phyloP scores from a whole-genome alignment of 1,284 basidiomycete species.

The Apiotrichum siamense region DNA sequence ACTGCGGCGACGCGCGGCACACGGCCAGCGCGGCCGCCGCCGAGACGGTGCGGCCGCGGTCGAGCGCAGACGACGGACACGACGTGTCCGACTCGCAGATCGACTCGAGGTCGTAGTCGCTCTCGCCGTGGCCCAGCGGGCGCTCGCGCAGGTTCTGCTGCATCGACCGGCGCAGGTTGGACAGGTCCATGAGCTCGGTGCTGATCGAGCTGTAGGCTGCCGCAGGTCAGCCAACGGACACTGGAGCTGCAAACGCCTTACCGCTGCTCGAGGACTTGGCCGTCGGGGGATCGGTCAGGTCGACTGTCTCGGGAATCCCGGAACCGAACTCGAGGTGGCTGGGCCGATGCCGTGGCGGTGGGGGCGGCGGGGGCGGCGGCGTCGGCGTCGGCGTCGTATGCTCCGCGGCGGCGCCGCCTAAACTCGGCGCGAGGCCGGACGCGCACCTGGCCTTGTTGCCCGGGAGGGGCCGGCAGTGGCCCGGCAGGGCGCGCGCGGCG shows the following conservation, averaged over 20 bases:
- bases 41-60: conserved; percentile 12
- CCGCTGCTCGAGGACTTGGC: conserved; percentile 5
- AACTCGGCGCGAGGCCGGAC: too few relatives aligned
- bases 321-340: not conserved
- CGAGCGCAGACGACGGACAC: not conserved
- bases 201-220: conserved; percentile 19
- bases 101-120: conserved; percentile 17
- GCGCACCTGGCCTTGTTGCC: too few relatives aligned
- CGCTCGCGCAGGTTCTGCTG: conserved; percentile 33
- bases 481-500: too few relatives aligned
- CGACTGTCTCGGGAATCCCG: not conserved
- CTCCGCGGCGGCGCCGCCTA: too few relatives aligned
- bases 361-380: too few relatives aligned
- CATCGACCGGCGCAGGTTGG: conserved; percentile 27
- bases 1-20: conserved; percentile 10
- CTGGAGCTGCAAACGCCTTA: not conserved
- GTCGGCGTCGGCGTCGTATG: too few relatives aligned
- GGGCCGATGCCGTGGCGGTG: conserved; percentile 1
- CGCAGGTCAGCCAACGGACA: not conserved
- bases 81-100: conserved; percentile 4
- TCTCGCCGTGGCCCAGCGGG: conserved; percentile 21
- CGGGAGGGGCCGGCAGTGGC: too few relatives aligned
- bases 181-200: conserved; percentile 31
- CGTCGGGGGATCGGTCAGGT: conserved; percentile 1
- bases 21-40: conserved; percentile 15